Evolutionary conservation across 1,284 basidiomycete genomes (phyloP).

Genomic region (Thecaphora thlaspeos): DNA sequence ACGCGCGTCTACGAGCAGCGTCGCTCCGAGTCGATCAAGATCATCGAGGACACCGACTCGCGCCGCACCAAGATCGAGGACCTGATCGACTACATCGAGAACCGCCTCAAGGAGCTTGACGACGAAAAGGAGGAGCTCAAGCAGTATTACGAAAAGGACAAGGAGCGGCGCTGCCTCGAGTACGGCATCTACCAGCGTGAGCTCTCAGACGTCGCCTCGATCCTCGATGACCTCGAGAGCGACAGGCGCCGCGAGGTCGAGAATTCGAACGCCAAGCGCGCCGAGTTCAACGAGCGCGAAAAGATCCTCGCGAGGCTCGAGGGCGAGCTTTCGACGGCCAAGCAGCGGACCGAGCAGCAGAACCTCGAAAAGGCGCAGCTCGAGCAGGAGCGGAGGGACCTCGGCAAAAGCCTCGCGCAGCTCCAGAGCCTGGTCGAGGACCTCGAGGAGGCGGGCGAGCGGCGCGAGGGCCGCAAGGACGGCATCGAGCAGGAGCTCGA

Average conservation of each 20-base stretch:
- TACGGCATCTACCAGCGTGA: conserved; percentile 91
- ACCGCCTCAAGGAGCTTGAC: conserved; percentile 83
- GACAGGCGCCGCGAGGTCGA: conserved; percentile 76
- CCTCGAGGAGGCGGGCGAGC: conserved; percentile 62
- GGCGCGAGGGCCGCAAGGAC: conserved; percentile 57
- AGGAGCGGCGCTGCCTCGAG: conserved; percentile 89
- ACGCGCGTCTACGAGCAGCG: conserved; percentile 98
- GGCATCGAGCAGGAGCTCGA: conserved; percentile 68
- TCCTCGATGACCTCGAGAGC: conserved; percentile 71
- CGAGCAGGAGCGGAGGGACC: conserved; percentile 67
- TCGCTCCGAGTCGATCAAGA: conserved; percentile 83
- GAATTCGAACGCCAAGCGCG: conserved; percentile 72
- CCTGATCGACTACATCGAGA: conserved; percentile 84
- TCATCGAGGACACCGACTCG: conserved; percentile 95
- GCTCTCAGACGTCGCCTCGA: conserved; percentile 79
- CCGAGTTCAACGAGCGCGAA: conserved; percentile 79
- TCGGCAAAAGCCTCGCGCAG: conserved; percentile 67
- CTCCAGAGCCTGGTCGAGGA: conserved; percentile 75
- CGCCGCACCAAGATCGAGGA: conserved; percentile 90
- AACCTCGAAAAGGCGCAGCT: conserved; percentile 70
- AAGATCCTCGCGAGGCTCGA: conserved; percentile 71
- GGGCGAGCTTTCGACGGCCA: conserved; percentile 69
- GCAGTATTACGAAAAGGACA: conserved; percentile 93
- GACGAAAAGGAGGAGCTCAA: conserved; percentile 97
- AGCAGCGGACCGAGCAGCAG: conserved; percentile 71